Conservation (phyloP, 2,329 filamentous ascomycete species). For the Claviceps humidiphila region DNA sequence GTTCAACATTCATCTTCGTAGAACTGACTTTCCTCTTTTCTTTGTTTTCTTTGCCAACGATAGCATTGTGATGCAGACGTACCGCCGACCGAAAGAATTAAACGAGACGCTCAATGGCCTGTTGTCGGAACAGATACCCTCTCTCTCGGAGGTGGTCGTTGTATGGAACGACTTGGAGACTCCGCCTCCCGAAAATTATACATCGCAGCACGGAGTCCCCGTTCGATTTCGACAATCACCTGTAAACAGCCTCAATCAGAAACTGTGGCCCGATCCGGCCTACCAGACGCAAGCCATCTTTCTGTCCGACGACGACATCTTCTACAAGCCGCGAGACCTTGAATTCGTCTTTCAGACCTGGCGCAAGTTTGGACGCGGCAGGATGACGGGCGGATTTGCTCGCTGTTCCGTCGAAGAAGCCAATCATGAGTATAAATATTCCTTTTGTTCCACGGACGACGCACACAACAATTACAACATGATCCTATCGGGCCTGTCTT, state of each 20-base stretch:
- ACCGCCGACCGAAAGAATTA: slow-evolving; percentile 22
- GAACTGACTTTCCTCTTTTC: background rate
- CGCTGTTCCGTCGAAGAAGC: slow-evolving; percentile 18
- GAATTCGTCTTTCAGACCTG: slow-evolving; percentile 28
- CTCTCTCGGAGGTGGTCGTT: slow-evolving; percentile 23
- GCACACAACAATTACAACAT: slow-evolving; percentile 20
- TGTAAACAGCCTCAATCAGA: slow-evolving; percentile 24
- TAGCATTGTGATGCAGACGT: slow-evolving; percentile 26
- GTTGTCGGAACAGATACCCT: slow-evolving; percentile 19
- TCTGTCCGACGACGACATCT: slow-evolving; percentile 26
- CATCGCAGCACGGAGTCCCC: slow-evolving; percentile 17
- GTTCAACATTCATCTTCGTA: too few relatives aligned
- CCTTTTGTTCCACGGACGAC: slow-evolving; percentile 16
- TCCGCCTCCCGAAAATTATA: slow-evolving; percentile 15
- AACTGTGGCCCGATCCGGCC: slow-evolving; percentile 22
- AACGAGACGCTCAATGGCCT: slow-evolving; percentile 17
- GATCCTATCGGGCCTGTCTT: slow-evolving; percentile 24
- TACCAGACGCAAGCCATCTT: slow-evolving; percentile 26
- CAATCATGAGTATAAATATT: slow-evolving; percentile 18
- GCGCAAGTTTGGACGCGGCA: slow-evolving; percentile 23
- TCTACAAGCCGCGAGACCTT: slow-evolving; percentile 23
- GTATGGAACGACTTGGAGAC: slow-evolving; percentile 24
- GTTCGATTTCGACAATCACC: slow-evolving; percentile 21
- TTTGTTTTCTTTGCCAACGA: background rate
- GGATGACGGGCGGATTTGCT: slow-evolving; percentile 22